Conservation (phyloP, 345 rosid genomes). For the Hypericum androsaemum region DNA sequence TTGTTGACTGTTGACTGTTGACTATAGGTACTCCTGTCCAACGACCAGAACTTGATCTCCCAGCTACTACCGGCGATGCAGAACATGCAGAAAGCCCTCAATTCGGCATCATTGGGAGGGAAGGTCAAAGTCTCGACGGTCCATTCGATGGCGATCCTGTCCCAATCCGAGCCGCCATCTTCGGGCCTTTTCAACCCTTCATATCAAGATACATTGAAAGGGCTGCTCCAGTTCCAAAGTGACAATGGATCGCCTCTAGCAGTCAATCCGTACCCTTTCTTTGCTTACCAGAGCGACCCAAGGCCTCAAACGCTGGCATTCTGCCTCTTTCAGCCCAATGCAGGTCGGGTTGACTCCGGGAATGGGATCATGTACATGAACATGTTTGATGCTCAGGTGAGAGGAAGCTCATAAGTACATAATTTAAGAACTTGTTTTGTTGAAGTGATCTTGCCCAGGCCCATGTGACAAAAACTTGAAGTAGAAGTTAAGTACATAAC, state of each 20-base stretch:
- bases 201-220: conserved; percentile 48
- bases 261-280: conserved; percentile 78
- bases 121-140: conserved; percentile 77
- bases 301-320: conserved; percentile 71
- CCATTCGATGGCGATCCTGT: conserved; percentile 60
- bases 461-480: too few species aligned
- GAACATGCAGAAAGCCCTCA: conserved; percentile 62
- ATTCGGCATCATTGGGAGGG: conserved; percentile 46
- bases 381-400: conserved; percentile 97
- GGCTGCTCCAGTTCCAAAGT: conserved; percentile 48
- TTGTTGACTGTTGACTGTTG: too few species aligned
- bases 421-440: not conserved
- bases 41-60: conserved; percentile 36
- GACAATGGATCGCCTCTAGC: conserved; percentile 72
- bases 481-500: too few species aligned
- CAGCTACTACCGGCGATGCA: conserved; percentile 79
- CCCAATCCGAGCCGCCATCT: conserved; percentile 71
- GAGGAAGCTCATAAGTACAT: not conserved
- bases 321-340: conserved; percentile 72
- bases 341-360: conserved; percentile 56
- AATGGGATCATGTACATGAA: conserved; percentile 76
- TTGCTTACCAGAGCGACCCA: conserved; percentile 62
- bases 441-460: not conserved
- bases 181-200: conserved; percentile 44
- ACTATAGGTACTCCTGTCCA: conserved; percentile 18